Evolutionary conservation across 2,329 filamentous ascomycete genomes (phyloP).

Genomic region (Colletotrichum australisinense): DNA sequence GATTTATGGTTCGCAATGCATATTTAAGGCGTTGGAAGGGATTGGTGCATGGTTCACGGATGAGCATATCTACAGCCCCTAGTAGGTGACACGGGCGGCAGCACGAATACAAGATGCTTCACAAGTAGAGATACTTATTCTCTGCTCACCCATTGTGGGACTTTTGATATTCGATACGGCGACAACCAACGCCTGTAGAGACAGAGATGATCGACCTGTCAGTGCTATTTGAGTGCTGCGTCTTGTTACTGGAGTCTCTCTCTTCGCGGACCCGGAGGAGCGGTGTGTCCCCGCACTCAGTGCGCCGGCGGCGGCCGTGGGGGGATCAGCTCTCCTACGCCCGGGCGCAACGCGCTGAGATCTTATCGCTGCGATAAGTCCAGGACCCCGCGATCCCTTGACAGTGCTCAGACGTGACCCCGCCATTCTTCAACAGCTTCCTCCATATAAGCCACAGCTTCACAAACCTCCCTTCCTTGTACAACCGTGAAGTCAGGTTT

Average conservation of each 20-base stretch:
- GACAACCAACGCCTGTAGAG: fast-evolving
- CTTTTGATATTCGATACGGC: background rate
- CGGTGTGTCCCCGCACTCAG: constrained; percentile 15
- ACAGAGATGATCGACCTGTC: background rate
- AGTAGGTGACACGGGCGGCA: background rate
- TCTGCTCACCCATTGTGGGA: background rate
- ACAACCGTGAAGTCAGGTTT: background rate
- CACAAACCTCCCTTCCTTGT: background rate
- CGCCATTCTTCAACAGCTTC: constrained; percentile 1
- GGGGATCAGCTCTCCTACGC: constrained; percentile 3
- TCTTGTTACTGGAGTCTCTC: background rate
- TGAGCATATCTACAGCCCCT: background rate
- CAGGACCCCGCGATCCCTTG: constrained; percentile 22
- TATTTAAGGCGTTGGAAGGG: constrained; percentile 19
- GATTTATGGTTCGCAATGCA: background rate
- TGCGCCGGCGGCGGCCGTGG: constrained; percentile 30
- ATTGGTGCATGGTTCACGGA: background rate
- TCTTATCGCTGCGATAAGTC: constrained; percentile 30
- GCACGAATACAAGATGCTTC: background rate
- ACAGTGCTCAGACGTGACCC: constrained; percentile 17
- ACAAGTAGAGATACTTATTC: background rate
- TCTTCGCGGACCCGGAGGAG: background rate
- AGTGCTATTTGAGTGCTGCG: background rate
- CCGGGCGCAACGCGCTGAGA: background rate
- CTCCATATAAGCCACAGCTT: background rate